Base-by-base conservation (phyloP, 1,284 basidiomycete genomes). In the Coriolopsis trogii region DNA sequence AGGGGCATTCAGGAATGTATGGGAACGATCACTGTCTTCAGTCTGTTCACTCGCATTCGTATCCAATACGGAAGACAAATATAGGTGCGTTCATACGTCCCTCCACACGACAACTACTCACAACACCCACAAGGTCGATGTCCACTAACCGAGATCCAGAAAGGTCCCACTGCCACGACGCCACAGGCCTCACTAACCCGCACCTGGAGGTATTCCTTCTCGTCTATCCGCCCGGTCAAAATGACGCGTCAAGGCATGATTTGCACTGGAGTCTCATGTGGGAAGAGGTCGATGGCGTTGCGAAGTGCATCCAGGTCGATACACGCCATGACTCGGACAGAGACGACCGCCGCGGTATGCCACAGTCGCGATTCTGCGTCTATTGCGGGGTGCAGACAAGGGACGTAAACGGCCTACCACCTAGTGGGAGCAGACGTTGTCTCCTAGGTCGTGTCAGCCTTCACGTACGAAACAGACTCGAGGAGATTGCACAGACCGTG, bases 261-360 rank as follows among this genome's bases (percentile, higher is more conserved):
- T 15, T 42, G 28, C 41, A 42, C 39, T 41, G 41, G 41, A 31
- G 41, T 21, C 29, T 42, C 28, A 29, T 26, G 5, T 41, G 39
- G 39, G n/a, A 41, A n/a, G 24, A 28, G n/a, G 20, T n/a, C 39
- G 39, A 21, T 8, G 28, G 41, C 7, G 10, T 7, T 29, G 30
- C 28, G 28, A 42, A 13, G 41, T 42, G 23, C 41, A 20, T 42
- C 4, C 28, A 42, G 4, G 25, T 42, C 18, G 23, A 21, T 21
- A 20, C 21, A 34, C 33, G 33, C 25, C 12, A 26, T 9, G 25
- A 41, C 15, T 24, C 16, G 29, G 6, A 16, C 24, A 24, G 21
- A 20, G 15, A 8, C 12, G 24, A 13, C 10, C n/a, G 21, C 7
- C 13, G 6, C 10, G 23, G 15, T 10, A 26, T 16, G 9, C n/a